These are phyloP conservation scores for Thalassiosira profunda DNA, from an alignment of 108 stramenopile species.

Conservation along the genomic window DNA sequence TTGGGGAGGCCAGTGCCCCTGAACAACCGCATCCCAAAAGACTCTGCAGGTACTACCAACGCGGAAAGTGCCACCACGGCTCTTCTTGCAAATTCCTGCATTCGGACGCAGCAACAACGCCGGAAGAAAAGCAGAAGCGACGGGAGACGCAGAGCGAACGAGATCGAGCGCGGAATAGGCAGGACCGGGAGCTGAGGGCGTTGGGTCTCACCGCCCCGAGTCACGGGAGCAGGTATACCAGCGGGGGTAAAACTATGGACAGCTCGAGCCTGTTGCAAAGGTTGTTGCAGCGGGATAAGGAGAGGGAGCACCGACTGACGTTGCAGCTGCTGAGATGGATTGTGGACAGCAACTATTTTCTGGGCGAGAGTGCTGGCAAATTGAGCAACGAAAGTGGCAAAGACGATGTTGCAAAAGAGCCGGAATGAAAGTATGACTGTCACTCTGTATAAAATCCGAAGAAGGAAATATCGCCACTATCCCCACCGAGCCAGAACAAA, in stretches of 20 bases:
- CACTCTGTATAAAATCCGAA: constrained; percentile 27
- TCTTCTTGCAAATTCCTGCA: constrained; percentile 50
- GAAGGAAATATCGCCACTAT: constrained; percentile 19
- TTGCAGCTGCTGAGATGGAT: constrained; percentile 82
- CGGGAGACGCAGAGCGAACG: constrained; percentile 38
- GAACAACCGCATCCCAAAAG: constrained; percentile 6
- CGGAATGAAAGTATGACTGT: too few species aligned
- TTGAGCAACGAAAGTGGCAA: too few species aligned
- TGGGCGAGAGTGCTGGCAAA: too few species aligned
- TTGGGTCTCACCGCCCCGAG: constrained; percentile 36
- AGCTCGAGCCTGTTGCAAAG: constrained; percentile 64
- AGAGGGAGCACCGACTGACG: constrained; percentile 71
- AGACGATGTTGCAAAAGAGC: too few species aligned
- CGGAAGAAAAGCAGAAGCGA: constrained; percentile 1
- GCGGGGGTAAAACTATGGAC: constrained; percentile 18
- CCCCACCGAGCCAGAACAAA: constrained; percentile 41
- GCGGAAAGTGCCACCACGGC: constrained; percentile 49
- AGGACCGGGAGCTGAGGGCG: constrained; percentile 28
- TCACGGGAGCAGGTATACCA: constrained; percentile 5
- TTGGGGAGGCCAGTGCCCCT: background rate
- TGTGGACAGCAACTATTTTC: constrained; percentile 76
- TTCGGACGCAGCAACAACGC: background rate
- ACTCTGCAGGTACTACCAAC: constrained; percentile 41
- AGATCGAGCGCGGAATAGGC: constrained; percentile 30
- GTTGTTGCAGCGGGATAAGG: constrained; percentile 72